phyloP scores from a whole-genome alignment of 495 filamentous ascomycete species.

The Penicillium pulvis region DNA sequence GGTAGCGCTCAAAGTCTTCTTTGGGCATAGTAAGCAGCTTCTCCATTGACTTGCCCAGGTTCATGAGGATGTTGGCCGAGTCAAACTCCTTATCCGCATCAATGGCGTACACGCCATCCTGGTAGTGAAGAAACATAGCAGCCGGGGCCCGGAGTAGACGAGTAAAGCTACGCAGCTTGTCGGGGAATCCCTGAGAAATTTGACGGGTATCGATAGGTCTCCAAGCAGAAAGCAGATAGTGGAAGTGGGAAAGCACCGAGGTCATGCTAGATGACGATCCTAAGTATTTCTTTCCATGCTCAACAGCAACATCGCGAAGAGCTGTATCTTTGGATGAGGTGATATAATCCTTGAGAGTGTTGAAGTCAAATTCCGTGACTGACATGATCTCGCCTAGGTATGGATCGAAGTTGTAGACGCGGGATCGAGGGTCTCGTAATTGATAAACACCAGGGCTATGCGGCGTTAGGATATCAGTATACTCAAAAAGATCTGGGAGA shows the following conservation, averaged over 20 bases:
- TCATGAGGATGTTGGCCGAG: conserved; percentile 78
- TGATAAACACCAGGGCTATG: conserved; percentile 80
- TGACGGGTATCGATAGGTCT: conserved; percentile 64
- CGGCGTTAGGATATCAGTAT: conserved; percentile 13
- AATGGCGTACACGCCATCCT: conserved; percentile 88
- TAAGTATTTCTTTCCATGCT: conserved; percentile 77
- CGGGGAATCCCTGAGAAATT: conserved; percentile 67
- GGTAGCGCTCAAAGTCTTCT: conserved; percentile 82
- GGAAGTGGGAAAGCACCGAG: conserved; percentile 81
- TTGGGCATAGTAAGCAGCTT: conserved; percentile 86
- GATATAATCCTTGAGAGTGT: conserved; percentile 78
- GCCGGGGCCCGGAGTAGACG: conserved; percentile 66
- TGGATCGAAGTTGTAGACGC: conserved; percentile 94
- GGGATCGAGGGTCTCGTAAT: conserved; percentile 84
- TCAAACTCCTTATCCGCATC: conserved; percentile 97
- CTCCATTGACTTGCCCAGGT: conserved; percentile 94
- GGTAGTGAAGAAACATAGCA: conserved; percentile 83
- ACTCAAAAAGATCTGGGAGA: not conserved
- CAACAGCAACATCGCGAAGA: conserved; percentile 64
- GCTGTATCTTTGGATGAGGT: conserved; percentile 82
- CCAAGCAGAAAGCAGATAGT: conserved; percentile 87
- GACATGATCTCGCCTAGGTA: conserved; percentile 92
- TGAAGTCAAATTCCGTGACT: conserved; percentile 86
- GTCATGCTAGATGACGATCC: conserved; percentile 99
- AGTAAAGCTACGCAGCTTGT: conserved; percentile 66